Base-by-base conservation (phyloP, 768 basidiomycete species). In the Mycena albidolilacea region DNA sequence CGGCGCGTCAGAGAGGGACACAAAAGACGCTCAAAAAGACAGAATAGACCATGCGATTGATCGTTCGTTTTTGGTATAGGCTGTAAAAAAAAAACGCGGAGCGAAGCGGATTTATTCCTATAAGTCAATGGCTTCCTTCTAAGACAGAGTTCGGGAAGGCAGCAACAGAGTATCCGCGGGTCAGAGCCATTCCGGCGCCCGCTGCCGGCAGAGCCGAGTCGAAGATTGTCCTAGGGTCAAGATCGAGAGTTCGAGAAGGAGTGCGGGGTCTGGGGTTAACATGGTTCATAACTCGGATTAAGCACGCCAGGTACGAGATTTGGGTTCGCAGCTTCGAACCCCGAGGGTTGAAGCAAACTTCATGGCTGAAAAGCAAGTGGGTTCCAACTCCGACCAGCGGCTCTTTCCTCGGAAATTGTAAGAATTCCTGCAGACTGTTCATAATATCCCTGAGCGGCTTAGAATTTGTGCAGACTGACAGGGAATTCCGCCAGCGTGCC, bases 231-330 rank as follows among this genome's bases (percentile, higher is more conserved):
- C 8, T 30, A 30, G 30, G 39, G n/a, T 23, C 63, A 9, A 19
- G 44, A 35, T 39, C 48, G 15, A 23, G 41, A 46, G 21, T 62
- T 62, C 61, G 23, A 5, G 21, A 7, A 62, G 23, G 35, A 43
- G 10, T 62, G n/a, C 23, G 60, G 48, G 63, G 48, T 60, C 39
- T 37, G 63, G 48, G 48, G 63, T 64, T n/a, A 46, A 12, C 44
- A 17, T 17, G 14, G 17, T 17, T 11, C 30, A 30, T 30, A 30
- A 30, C 30, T 30, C 30, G 30, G 30, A 9, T 43, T 43, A 43
- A 43, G 38, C 9, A 41, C 35, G 37, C 15, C 19, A 21, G 38
- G 58, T 14, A 39, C 38, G 35, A 30, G 38, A 21, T 59, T 9
- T 39, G 39, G 19, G 17, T 41, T 19, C 17, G 50, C 19, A 46